Percentiles rank a stretch among this genome's conserved stretches.
phyloP scores from a whole-genome alignment of 371 early-diverging fungal genomes.

The Rhizopus sp. region DNA sequence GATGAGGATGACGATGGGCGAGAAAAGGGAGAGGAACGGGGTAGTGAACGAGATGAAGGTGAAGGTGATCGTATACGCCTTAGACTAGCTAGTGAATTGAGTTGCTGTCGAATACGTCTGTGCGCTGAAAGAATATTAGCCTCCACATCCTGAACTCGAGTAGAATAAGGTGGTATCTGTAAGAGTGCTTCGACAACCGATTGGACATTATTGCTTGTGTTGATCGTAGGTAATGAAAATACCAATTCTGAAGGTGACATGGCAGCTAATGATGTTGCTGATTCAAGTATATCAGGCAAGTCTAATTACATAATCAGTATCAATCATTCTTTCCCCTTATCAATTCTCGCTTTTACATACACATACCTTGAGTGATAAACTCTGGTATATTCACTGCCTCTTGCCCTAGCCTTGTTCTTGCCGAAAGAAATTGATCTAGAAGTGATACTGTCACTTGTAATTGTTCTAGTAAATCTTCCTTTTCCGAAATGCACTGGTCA shows the following conservation, averaged over 20 bases:
- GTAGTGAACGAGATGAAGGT: not conserved
- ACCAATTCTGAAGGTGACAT: slow-evolving; percentile 16
- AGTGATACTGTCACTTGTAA: slow-evolving; percentile 33
- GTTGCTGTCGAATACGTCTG: slow-evolving; percentile 38
- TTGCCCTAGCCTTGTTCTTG: slow-evolving; percentile 29
- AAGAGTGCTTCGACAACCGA: slow-evolving; percentile 33
- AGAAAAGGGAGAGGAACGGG: not conserved
- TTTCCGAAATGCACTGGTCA: slow-evolving; percentile 31
- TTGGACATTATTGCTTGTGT: slow-evolving; percentile 5
- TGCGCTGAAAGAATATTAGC: slow-evolving; percentile 34
- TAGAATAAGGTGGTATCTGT: slow-evolving; percentile 36
- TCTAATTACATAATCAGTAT: slow-evolving; percentile 13
- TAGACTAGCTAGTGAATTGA: slow-evolving; percentile 19
- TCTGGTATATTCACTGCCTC: slow-evolving; percentile 24
- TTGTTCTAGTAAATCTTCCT: slow-evolving; percentile 40
- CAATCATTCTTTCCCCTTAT: not conserved
- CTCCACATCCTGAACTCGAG: slow-evolving; percentile 32
- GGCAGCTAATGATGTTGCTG: slow-evolving; percentile 20
- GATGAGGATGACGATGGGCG: not conserved
- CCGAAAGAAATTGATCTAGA: slow-evolving; percentile 40
- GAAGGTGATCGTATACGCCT: not conserved
- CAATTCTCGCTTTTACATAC: no score
- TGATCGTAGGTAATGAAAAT: slow-evolving; percentile 1
- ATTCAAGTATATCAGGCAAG: slow-evolving; percentile 30
- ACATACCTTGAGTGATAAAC: slow-evolving; percentile 36